A percentile compares a stretch with the other conserved stretches of the same genome.
Evolutionary conservation across 2,329 filamentous ascomycete genomes (phyloP).

Genomic region (Tolypocladium capitatum): DNA sequence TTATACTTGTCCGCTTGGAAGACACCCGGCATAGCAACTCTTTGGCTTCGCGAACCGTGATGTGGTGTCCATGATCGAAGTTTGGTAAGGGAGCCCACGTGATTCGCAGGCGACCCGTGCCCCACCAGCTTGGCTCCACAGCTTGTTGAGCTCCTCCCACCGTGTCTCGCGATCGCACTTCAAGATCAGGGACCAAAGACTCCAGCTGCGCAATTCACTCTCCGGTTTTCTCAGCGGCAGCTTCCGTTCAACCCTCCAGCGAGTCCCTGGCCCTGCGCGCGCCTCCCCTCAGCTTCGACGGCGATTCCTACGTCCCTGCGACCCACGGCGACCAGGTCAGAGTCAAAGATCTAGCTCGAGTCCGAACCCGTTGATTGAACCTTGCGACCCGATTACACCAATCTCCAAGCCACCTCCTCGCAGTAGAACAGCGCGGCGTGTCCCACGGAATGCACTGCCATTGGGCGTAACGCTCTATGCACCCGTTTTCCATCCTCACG

Average conservation of each 20-base stretch:
- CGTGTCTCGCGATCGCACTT: not conserved
- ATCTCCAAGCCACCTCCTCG: not conserved
- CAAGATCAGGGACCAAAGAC: constrained; percentile 1
- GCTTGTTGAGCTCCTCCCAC: constrained; percentile 1
- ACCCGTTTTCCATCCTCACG: constrained; percentile 92
- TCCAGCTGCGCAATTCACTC: not conserved
- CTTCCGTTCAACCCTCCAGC: not conserved
- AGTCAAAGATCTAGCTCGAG: not conserved
- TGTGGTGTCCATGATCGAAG: not conserved
- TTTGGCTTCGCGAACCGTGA: not conserved
- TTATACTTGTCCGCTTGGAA: not conserved
- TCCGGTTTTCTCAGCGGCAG: not conserved
- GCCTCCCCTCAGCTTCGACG: not conserved
- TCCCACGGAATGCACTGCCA: constrained; percentile 29
- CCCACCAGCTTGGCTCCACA: not conserved
- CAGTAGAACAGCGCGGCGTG: not conserved
- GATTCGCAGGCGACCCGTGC: constrained; percentile 20
- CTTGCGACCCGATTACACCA: not conserved
- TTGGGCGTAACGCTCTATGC: constrained; percentile 54
- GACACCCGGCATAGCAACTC: not conserved
- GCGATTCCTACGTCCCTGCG: not conserved
- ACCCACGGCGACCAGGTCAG: not conserved
- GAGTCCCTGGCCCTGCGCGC: not conserved
- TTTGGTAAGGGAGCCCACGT: constrained; percentile 2
- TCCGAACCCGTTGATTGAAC: not conserved